Conservation (phyloP, 2,329 filamentous ascomycete species). For the Beauveria varroae region DNA sequence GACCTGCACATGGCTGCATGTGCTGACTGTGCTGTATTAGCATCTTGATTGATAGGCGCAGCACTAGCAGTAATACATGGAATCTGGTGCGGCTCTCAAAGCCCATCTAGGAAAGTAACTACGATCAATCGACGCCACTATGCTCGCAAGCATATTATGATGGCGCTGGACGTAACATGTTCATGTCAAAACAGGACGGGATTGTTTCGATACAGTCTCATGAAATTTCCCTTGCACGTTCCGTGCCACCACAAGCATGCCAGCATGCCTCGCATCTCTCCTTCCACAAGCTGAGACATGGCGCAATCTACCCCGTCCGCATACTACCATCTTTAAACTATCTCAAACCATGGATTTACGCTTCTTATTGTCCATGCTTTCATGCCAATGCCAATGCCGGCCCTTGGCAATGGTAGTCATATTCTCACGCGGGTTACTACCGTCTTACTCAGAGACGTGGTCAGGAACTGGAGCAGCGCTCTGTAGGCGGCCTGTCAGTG, state of each 20-base stretch:
- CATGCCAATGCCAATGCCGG: neutral
- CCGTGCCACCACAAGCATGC: neutral
- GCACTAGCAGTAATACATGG: neutral
- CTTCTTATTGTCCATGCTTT: neutral
- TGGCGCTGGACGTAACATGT: neutral
- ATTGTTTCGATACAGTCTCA: constrained; percentile 1
- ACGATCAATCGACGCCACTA: neutral
- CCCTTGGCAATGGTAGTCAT: constrained; percentile 3
- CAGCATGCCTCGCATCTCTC: neutral
- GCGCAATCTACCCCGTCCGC: neutral
- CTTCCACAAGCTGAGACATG: neutral
- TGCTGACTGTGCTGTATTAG: neutral
- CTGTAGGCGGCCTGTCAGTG: neutral
- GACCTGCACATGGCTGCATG: neutral
- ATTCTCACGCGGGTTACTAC: constrained; percentile 11
- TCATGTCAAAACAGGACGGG: neutral
- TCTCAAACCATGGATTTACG: neutral
- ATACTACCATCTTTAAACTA: neutral
- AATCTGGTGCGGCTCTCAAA: neutral
- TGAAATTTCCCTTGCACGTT: neutral
- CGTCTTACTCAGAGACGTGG: constrained; percentile 6
- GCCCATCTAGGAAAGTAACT: neutral
- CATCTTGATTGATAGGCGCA: neutral
- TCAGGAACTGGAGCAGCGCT: neutral
- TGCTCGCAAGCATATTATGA: neutral